Evolutionary conservation across 805 yeast species (phyloP), one percentile per base, ranked within the genome.

Genomic region (Debaryomyces hansenii): DNA sequence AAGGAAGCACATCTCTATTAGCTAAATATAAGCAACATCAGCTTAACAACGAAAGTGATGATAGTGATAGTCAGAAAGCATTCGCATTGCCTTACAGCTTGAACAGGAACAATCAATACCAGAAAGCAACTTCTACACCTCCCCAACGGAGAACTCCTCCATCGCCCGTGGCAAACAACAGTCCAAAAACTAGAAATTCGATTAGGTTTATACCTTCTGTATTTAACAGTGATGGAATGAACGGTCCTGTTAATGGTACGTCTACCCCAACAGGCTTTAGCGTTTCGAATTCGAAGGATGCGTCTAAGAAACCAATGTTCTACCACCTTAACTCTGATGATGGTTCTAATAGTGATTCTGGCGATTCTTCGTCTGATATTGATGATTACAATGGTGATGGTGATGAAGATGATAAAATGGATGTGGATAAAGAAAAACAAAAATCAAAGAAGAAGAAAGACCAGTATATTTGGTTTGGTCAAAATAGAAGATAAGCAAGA

Each of bases 381-480:
- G 55, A 50, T 28, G 57, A 52, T n/a, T 40, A 42, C n/a, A 41
- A 38, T 16, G 55, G 49, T 28, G 57, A 52, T 16, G 56, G 50
- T 18, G 58, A 55, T 16, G 40, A 41, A n/a, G 46, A 46, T 32
- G 47, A 37, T 16, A 41, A 33, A 28, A 43, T 40, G 47, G 39
- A 42, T 24, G 42, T 41, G 12, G 37, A 28, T 32, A 28, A 39
- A 39, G 40, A 24, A 10, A 35, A 20, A 20, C 27, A 42, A 20
- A 24, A 37, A 50, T 27, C 4, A 31, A 47, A 43, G 4, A 40
- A 46, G 28, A 49, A 47, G 33, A 51, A 45, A 11, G 48, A 49
- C 36, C 59, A 59, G 48, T 63, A 63, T 52, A 54, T 63, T 48
- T 70, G 77, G 75, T 67, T 70, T 57, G 74, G 75, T 9, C 66